Percentiles rank a stretch among this genome's conserved stretches.
phyloP scores from a whole-genome alignment of 1,284 basidiomycete species.

The Trichosporon faecale region DNA sequence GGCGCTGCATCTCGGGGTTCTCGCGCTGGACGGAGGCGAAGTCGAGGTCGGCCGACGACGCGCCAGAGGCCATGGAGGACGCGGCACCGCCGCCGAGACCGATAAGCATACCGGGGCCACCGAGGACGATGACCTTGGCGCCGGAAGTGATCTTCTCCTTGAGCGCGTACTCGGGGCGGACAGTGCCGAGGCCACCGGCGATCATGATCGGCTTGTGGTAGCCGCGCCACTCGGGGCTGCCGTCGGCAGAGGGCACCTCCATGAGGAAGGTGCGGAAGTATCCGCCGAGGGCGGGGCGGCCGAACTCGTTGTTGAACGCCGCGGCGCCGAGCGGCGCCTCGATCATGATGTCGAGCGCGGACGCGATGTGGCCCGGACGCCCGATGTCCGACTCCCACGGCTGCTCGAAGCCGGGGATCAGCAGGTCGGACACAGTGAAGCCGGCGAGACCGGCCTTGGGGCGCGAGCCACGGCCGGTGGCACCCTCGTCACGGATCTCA shows the following conservation, averaged over 20 bases:
- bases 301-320: slow-evolving; percentile 99
- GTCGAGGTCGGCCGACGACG: slow-evolving; percentile 85
- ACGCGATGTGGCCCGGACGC: slow-evolving; percentile 84
- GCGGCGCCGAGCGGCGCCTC: slow-evolving; percentile 92
- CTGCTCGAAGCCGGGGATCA: slow-evolving; percentile 80
- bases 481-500: slow-evolving; percentile 97
- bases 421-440: slow-evolving; percentile 92
- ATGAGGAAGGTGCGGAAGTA: slow-evolving; percentile 83
- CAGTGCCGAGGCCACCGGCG: slow-evolving; percentile 92
- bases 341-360: slow-evolving; percentile 93
- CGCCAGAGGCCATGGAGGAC: slow-evolving; percentile 83
- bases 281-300: slow-evolving; percentile 77
- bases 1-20: slow-evolving; percentile 96
- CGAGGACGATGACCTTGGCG: slow-evolving; percentile 88
- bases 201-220: slow-evolving; percentile 99
- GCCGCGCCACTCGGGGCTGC: slow-evolving; percentile 63
- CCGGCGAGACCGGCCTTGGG: slow-evolving; percentile 94
- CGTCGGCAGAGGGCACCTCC: slow-evolving; percentile 60
- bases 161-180: slow-evolving; percentile 72
- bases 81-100: slow-evolving; percentile 96
- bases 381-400: slow-evolving; percentile 89
- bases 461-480: slow-evolving; percentile 89
- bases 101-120: slow-evolving; percentile 94
- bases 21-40: slow-evolving; percentile 97
- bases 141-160: slow-evolving; percentile 73